These are phyloP conservation scores for Kurtzmaniella quercitrusa DNA, from an alignment of 1,139 yeast genomes.

Conservation along the genomic window DNA sequence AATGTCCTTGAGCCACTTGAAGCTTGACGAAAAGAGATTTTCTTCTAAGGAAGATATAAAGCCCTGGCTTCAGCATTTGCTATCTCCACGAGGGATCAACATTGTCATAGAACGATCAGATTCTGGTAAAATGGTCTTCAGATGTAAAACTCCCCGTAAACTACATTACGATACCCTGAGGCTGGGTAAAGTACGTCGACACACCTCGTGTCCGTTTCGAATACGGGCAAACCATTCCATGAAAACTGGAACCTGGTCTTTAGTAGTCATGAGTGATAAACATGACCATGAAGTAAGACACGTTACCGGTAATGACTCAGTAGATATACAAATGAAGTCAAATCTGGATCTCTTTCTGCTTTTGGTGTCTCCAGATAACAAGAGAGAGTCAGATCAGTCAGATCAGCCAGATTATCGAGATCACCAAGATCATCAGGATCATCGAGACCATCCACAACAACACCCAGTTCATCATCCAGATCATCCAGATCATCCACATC, in stretches of 20 bases:
- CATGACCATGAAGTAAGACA: slow-evolving; percentile 37
- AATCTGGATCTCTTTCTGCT: slow-evolving; percentile 1
- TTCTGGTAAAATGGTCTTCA: slow-evolving; percentile 61
- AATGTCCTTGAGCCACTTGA: slow-evolving; percentile 7
- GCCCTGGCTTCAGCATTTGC: slow-evolving; percentile 58
- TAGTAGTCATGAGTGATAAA: slow-evolving; percentile 53
- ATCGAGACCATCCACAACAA: too few relatives aligned
- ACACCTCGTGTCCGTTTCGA: slow-evolving; percentile 59
- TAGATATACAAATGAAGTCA: not conserved
- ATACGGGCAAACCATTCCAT: slow-evolving; percentile 63
- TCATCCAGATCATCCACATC: too few relatives aligned
- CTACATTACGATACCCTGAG: slow-evolving; percentile 15
- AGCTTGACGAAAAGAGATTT: slow-evolving; percentile 14
- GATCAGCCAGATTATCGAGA: too few relatives aligned
- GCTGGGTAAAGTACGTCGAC: slow-evolving; percentile 15
- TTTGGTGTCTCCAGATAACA: slow-evolving; percentile 4
- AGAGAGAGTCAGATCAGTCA: too few relatives aligned
- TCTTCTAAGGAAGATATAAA: slow-evolving; percentile 42
- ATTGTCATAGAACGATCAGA: slow-evolving; percentile 72
- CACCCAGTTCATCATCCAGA: too few relatives aligned
- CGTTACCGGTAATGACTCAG: not conserved
- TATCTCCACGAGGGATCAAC: slow-evolving; percentile 48
- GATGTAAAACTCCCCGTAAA: slow-evolving; percentile 44
- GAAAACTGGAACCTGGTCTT: slow-evolving; percentile 53
- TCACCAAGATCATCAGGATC: too few relatives aligned